These are phyloP conservation scores for Alternaria sp. DNA, from an alignment of 2,329 filamentous ascomycete genomes.

Conservation along the genomic window DNA sequence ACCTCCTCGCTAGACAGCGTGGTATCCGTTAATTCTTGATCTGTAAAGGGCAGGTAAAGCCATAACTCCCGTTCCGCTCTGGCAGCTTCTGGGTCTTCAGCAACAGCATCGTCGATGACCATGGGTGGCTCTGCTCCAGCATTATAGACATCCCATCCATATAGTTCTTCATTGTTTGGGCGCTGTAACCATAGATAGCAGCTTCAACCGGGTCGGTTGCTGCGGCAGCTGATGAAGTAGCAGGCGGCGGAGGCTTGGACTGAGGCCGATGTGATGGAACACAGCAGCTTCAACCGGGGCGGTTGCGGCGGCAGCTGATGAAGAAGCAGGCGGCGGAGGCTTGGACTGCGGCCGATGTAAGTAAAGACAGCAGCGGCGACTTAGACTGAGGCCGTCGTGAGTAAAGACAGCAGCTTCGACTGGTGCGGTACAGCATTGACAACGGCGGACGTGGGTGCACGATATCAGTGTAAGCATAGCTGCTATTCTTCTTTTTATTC, in stretches of 20 bases:
- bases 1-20: not conserved
- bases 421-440: not conserved
- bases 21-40: not conserved
- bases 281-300: no score
- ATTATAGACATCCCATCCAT: not conserved
- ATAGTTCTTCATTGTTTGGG: not conserved
- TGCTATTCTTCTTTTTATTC: not conserved
- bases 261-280: no score
- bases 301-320: not conserved
- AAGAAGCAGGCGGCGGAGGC: not conserved
- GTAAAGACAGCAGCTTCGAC: not conserved
- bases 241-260: no score
- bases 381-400: not conserved
- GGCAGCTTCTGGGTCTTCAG: not conserved
- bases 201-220: not conserved
- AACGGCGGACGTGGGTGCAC: not conserved
- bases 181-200: not conserved
- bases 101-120: not conserved
- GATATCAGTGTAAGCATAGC: not conserved
- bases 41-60: not conserved
- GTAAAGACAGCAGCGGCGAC: not conserved
- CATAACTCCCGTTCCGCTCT: not conserved
- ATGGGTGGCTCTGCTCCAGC: no score
- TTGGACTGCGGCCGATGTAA: not conserved
- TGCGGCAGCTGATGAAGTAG: no score